A percentile compares a stretch with the other conserved stretches of the same genome.
These are phyloP conservation scores for Rhododendron ferrugineum DNA, from an alignment of 148 eudicot genomes.

Conservation along the genomic window DNA sequence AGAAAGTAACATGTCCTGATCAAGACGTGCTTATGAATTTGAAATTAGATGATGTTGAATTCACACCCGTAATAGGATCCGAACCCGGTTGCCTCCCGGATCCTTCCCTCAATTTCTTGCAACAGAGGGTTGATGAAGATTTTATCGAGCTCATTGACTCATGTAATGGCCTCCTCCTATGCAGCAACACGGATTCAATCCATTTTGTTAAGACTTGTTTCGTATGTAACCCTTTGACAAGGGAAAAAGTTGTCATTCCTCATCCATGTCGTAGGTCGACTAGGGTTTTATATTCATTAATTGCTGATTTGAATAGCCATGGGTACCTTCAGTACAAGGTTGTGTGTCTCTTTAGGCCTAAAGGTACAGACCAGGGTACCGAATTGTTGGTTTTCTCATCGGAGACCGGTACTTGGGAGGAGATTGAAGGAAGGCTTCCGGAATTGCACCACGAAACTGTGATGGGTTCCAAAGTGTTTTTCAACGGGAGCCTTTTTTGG, in stretches of 20 bases:
- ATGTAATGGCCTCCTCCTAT: not conserved
- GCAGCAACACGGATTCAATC: not conserved
- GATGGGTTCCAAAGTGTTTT: conserved; percentile 10
- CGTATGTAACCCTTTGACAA: not conserved
- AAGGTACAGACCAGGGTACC: not conserved
- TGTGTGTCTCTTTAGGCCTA: not conserved
- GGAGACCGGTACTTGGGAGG: not conserved
- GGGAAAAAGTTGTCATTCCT: not conserved
- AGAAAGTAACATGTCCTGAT: not conserved
- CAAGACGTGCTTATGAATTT: not conserved
- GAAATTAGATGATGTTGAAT: not conserved
- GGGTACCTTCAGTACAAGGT: not conserved
- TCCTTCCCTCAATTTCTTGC: not conserved
- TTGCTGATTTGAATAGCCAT: not conserved
- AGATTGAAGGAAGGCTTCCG: not conserved
- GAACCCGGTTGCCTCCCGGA: not conserved
- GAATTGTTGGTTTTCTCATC: not conserved
- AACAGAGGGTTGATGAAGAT: not conserved
- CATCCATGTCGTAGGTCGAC: not conserved
- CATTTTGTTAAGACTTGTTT: not conserved
- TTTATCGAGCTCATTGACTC: not conserved
- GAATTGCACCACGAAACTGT: not conserved
- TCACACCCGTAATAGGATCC: not conserved
- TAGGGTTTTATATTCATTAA: not conserved
- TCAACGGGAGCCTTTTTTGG: conserved; percentile 12